Evolutionary conservation across 495 filamentous ascomycete genomes (phyloP).

Genomic region (Penicillium cataractarum): DNA sequence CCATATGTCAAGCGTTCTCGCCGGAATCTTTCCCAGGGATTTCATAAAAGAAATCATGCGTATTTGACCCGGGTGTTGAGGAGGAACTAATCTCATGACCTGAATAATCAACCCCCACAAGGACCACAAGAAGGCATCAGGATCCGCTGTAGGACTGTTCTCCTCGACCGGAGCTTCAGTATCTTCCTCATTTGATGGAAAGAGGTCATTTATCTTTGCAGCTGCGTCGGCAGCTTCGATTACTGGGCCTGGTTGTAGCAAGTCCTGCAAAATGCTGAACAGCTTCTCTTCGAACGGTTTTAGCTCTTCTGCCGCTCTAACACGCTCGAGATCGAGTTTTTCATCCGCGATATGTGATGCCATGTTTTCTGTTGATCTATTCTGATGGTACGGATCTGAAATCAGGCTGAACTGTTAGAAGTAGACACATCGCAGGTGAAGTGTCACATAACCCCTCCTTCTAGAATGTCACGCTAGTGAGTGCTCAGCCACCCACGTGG

Average conservation of each 20-base stretch:
- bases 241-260: background rate
- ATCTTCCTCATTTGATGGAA: background rate
- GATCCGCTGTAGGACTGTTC: background rate
- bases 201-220: background rate
- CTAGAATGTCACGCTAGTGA: constrained; percentile 2
- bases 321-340: constrained; percentile 4
- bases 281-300: constrained; percentile 4
- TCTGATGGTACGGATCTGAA: background rate
- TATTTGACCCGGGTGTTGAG: background rate
- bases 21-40: background rate
- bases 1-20: background rate
- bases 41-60: constrained; percentile 7
- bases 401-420: background rate
- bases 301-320: background rate
- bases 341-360: background rate
- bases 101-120: constrained; percentile 5
- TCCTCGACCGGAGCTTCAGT: background rate
- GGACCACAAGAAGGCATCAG: constrained; percentile 5
- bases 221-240: background rate
- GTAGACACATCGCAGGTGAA: background rate
- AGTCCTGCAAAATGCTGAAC: constrained; percentile 1
- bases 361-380: background rate
- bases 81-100: constrained; percentile 6
- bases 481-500: constrained; percentile 7
- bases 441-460: constrained; percentile 4